Base-by-base conservation (phyloP, 495 filamentous ascomycete species). In the Talaromyces thailandensis region DNA sequence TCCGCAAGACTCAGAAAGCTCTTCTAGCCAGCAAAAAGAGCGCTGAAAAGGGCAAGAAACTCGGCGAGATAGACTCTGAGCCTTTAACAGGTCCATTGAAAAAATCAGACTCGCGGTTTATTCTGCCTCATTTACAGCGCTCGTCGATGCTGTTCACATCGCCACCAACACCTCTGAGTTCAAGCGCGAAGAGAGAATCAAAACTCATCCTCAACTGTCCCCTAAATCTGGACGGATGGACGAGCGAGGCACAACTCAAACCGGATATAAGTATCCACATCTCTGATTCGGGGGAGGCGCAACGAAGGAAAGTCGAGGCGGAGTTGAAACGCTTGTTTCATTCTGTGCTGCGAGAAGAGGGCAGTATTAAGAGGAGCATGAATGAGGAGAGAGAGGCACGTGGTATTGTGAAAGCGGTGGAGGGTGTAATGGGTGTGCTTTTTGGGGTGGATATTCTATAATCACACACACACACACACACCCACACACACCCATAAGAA, bases 301-400 rank as follows among this genome's bases (percentile, higher is more conserved):
- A 60, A 28, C 14, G 67, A 1, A 71, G 62, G 26, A 76, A 74
- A 18, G 68, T 76, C 11, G 71, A 76, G 25, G 69, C 69, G 24
- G 77, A 79, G 53, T 64, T 71, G 0, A 78, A 76, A 58, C 72
- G 70, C 23, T 62, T 80, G 23, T 81, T 81, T 51, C 66, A 75
- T 35, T 68, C 68, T 12, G 61, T 81, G 31, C 62, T 81, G 4
- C 64, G 57, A 28, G 73, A 75, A 26, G 64, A 69, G 26, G 63
- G 58, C 12, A 45, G 32, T 45, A 51, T 37, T 2, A 51, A 51
- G 32, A 62, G 62, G 29, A 48, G 59, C 3, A 52, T 60, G 45
- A 57, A 14, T 24, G 28, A 31, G 66, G 63, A 32, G 67, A 43
- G 25, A 51, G 67, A 32, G 64, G 71, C 62, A 31, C 65, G 72